phyloP scores from a whole-genome alignment of 495 filamentous ascomycete species.

The Penicillium daleae region DNA sequence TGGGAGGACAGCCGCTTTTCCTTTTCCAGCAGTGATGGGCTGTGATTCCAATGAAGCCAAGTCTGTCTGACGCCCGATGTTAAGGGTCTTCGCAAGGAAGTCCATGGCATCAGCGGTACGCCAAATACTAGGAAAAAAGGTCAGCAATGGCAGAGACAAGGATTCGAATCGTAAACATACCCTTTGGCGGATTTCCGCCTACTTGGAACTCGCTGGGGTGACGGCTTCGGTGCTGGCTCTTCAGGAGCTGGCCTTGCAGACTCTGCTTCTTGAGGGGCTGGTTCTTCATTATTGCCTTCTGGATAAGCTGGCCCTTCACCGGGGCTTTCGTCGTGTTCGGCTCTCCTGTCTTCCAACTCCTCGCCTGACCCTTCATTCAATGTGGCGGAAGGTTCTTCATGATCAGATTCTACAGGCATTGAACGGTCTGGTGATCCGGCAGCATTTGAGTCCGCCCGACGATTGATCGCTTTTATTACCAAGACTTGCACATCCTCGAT shows the following conservation, averaged over 20 bases:
- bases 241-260: background rate
- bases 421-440: background rate
- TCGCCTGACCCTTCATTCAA: background rate
- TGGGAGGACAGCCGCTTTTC: background rate
- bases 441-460: background rate
- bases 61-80: conserved; percentile 21
- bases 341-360: background rate
- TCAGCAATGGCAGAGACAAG: background rate
- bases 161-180: conserved; percentile 5
- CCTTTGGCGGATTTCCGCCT: conserved; percentile 7
- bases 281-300: background rate
- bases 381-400: background rate
- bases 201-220: background rate
- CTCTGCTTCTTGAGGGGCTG: background rate
- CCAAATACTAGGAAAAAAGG: background rate
- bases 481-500: conserved; percentile 7
- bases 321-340: background rate
- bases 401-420: background rate
- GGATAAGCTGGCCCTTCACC: background rate
- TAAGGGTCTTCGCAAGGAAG: background rate
- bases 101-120: conserved; percentile 3
- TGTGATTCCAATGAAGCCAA: background rate
- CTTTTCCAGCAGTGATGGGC: background rate
- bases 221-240: background rate
- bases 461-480: conserved; percentile 5